A percentile compares a stretch with the other conserved stretches of the same genome.
Conservation (phyloP, 2,329 filamentous ascomycete genomes). For the Orbilia quercus region DNA sequence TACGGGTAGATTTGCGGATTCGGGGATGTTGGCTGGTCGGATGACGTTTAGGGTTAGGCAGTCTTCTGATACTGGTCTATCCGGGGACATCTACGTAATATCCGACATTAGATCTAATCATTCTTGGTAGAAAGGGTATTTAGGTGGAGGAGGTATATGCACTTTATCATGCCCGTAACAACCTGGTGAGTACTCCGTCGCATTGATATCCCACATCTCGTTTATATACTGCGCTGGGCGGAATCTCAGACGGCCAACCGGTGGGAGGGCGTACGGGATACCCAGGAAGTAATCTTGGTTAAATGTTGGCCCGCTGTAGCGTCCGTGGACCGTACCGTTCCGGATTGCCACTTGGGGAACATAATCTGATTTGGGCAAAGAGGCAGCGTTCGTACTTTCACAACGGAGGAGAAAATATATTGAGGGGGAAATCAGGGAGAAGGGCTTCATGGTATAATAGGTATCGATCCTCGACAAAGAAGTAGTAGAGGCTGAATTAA, state of each 20-base stretch:
- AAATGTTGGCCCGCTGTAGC: constrained; percentile 63
- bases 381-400: background rate
- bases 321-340: constrained; percentile 67
- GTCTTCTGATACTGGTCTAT: constrained; percentile 58
- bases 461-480: too few species aligned
- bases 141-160: constrained; percentile 57
- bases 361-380: background rate
- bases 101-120: too few species aligned
- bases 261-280: constrained; percentile 71
- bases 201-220: constrained; percentile 57
- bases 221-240: constrained; percentile 62
- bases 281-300: constrained; percentile 68
- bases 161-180: constrained; percentile 60
- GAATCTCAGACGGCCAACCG: constrained; percentile 68
- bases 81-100: constrained; percentile 9
- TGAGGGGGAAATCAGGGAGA: background rate
- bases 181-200: constrained; percentile 60
- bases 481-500: too few species aligned
- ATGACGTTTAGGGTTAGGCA: constrained; percentile 62
- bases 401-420: background rate
- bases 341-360: constrained; percentile 3
- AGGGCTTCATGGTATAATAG: constrained; percentile 26
- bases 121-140: too few species aligned
- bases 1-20: constrained; percentile 59
- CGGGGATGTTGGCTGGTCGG: constrained; percentile 56